Base-by-base conservation (phyloP, 768 basidiomycete genomes). In the Hydnum rufescens region DNA sequence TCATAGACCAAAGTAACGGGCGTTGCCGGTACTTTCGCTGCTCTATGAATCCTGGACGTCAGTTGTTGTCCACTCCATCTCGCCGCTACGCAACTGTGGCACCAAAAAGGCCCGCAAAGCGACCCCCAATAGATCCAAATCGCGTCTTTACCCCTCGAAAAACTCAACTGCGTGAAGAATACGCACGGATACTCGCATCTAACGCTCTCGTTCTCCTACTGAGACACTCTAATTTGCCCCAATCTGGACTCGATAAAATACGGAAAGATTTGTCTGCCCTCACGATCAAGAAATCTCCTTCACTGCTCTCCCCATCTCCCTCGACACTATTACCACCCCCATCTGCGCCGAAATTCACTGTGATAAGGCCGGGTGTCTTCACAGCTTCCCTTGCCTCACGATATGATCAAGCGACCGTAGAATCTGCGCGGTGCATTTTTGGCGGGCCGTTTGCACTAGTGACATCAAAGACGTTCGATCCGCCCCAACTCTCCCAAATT, bases 91-190 rank as follows among this genome's bases (percentile, higher is more conserved):
- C n/a, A n/a, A n/a, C n/a, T n/a, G n/a, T n/a, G n/a, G n/a, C n/a
- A n/a, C n/a, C n/a, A n/a, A n/a, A n/a, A n/a, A n/a, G n/a, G n/a
- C n/a, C n/a, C n/a, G n/a, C n/a, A n/a, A n/a, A n/a, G n/a, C n/a
- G n/a, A n/a, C n/a, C n/a, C n/a, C n/a, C n/a, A n/a, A n/a, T n/a
- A n/a, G n/a, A n/a, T n/a, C n/a, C n/a, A n/a, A n/a, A n/a, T n/a
- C 44, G 44, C 26, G 32, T 50, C 6, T 50, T 13, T 31, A 25
- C 26, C 1, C 13, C 23, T 6, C 23, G 49, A 50, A 50, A 50
- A 50, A 16, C 49, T 28, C 49, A 50, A 8, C 49, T 50, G 26
- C 49, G 32, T 28, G 49, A 25, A 6, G 13, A 50, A 50, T 50
- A 50, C 49, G 26, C 49, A 13, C 13, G 16, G 16, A 16, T 50